Evolutionary conservation across 2,329 filamentous ascomycete genomes (phyloP).

Genomic region (Exophiala phaeomuriformis): DNA sequence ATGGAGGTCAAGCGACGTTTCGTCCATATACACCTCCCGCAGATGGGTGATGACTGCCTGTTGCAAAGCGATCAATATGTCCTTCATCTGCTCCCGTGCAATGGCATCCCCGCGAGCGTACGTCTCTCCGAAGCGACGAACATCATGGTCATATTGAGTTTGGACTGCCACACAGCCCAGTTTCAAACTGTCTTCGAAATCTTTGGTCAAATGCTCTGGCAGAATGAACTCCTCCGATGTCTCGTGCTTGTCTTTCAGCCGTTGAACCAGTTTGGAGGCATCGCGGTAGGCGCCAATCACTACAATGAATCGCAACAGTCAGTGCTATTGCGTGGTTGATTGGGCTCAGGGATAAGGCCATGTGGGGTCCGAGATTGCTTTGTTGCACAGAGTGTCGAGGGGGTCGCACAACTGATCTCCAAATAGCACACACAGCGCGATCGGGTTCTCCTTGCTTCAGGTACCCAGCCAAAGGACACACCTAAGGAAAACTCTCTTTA

Average conservation of each 20-base stretch:
- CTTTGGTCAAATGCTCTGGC: constrained; percentile 23
- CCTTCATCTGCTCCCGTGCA: constrained; percentile 34
- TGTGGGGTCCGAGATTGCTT: not conserved
- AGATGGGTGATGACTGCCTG: constrained; percentile 33
- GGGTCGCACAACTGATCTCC: not conserved
- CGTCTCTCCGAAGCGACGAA: constrained; percentile 30
- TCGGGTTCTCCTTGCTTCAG: too few relatives aligned
- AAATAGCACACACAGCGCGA: too few relatives aligned
- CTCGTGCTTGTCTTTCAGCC: constrained; percentile 27
- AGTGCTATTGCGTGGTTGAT: not conserved
- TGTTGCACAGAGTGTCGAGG: not conserved
- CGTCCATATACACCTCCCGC: constrained; percentile 29
- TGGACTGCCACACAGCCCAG: constrained; percentile 31
- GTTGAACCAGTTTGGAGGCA: constrained; percentile 28
- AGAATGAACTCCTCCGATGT: constrained; percentile 15
- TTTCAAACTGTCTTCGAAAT: constrained; percentile 33
- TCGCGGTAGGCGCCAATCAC: constrained; percentile 31
- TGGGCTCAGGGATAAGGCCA: not conserved
- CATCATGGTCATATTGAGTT: constrained; percentile 32
- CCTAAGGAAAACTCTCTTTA: too few relatives aligned
- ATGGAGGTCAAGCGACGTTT: constrained; percentile 29
- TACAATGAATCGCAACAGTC: constrained; percentile 8
- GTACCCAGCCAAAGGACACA: too few relatives aligned
- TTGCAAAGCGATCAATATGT: constrained; percentile 35
- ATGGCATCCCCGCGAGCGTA: constrained; percentile 34